Conservation (phyloP, 2,329 filamentous ascomycete genomes). For the Talaromyces albobiverticillius region DNA sequence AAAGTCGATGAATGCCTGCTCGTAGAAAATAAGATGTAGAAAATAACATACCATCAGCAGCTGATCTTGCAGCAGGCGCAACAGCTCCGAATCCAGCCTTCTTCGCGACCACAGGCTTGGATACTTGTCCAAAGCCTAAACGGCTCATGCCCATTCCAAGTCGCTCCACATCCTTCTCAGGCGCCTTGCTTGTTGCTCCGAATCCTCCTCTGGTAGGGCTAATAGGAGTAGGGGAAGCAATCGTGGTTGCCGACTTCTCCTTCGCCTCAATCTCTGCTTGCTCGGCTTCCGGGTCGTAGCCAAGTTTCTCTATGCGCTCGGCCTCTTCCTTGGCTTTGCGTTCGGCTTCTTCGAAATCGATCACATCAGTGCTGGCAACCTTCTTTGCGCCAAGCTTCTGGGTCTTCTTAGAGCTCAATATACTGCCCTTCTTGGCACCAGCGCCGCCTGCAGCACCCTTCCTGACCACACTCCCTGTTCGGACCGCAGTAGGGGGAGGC, state of each 20-base stretch:
- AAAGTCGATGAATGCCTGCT: constrained; percentile 13
- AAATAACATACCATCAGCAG: constrained; percentile 59
- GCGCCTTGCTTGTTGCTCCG: constrained; percentile 53
- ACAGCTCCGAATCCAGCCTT: constrained; percentile 87
- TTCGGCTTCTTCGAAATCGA: constrained; percentile 97
- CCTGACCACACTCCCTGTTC: constrained; percentile 75
- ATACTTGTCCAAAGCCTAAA: constrained; percentile 85
- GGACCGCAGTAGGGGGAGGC: constrained; percentile 62
- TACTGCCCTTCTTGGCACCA: constrained; percentile 74
- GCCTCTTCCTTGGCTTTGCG: constrained; percentile 97
- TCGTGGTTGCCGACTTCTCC: constrained; percentile 52
- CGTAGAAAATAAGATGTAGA: not conserved
- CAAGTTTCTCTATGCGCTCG: constrained; percentile 89
- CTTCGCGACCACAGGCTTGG: constrained; percentile 64
- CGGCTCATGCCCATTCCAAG: constrained; percentile 84
- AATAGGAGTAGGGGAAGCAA: constrained; percentile 73
- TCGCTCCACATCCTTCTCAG: constrained; percentile 72
- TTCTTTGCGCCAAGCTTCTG: constrained; percentile 92
- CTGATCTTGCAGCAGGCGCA: constrained; percentile 64
- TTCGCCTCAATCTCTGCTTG: constrained; percentile 46
- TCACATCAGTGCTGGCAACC: constrained; percentile 66
- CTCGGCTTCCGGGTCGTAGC: constrained; percentile 91
- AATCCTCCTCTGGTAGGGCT: constrained; percentile 64
- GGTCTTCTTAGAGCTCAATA: constrained; percentile 81
- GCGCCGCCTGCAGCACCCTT: constrained; percentile 64